Evolutionary conservation across 2,329 filamentous ascomycete genomes (phyloP), one percentile per base, ranked within the genome.

Genomic region (Dothideomycetes sp.): DNA sequence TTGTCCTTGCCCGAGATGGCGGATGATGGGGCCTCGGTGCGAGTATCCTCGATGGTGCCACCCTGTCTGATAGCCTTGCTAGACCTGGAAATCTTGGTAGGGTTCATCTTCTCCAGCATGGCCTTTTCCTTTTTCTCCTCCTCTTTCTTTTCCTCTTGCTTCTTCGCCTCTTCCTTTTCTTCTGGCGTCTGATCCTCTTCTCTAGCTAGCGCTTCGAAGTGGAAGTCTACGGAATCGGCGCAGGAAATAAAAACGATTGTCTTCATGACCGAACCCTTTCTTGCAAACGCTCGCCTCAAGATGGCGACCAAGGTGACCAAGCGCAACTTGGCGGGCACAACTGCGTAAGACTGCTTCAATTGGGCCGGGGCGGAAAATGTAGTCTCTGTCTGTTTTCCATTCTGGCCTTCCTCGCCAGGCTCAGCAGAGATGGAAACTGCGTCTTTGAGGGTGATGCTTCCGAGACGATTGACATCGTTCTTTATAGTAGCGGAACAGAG

Each of bases 401-500:
- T 54, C 16, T 65, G 61, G 4, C 63, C 62, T 22, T 68, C 65
- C 5, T 62, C 58, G 2, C 71, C 66, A n/a, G 64, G 61, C 22
- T 76, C 69, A 4, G 61, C 58, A 38, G 85, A 81, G 50, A 98
- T 81, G 55, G 94, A 86, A 1, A 86, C 75, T 1, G 91, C 88
- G 52, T 96, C 86, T 51, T 93, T 88, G 58, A 98, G 68, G 66
- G 87, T 94, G 63, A 96, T 94, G 55, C 95, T 87, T 31, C 89
- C 88, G 4, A 98, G 68, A 50, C 83, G 82, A 58, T 96, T 88
- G 1, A 96, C 91, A 51, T 89, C 91, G 78, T 94, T 88, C 65
- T 95, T 95, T 79, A 98, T 84, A 0, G 91, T 98, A 3, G 91
- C 91, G 3, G 91, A 98, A 60, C 91, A 98, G 3, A 98, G 73